Evolutionary conservation across 2,329 filamentous ascomycete species (phyloP), one percentile per base, ranked within the genome.

Genomic region (Calonectria montana): DNA sequence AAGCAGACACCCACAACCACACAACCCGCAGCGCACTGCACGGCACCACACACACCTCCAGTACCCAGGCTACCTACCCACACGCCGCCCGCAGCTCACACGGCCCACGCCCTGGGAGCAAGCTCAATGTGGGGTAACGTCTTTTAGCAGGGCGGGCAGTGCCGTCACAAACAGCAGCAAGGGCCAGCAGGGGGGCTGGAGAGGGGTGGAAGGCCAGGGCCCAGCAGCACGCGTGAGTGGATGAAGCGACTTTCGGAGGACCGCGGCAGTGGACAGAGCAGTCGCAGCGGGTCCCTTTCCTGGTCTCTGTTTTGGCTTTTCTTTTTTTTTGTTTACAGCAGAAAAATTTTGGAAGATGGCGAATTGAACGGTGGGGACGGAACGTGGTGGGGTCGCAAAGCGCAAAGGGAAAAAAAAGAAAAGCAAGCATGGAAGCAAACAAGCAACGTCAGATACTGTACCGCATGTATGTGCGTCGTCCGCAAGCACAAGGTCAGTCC

Each of bases 111-210:
- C 65, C 43, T 55, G 37, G 39, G 53, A 66, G 65, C 71, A 71
- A 78, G 77, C 77, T 78, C 72, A 72, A 74, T 78, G 77, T 78
- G 77, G 77, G 75, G 76, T 77, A 77, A 74, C 71, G 75, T 73
- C 69, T 71, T 78, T 73, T 79, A 78, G 77, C 71, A 76, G 71
- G 67, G 70, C 77, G 77, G 77, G 77, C 77, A 78, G 77, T 78
- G 77, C 77, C 77, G 77, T 78, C 75, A 78, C 77, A 77, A 70
- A 78, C 73, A 69, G 73, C 74, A 72, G 65, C 70, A 66, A 73
- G 69, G 75, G 75, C 77, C 67, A 73, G 75, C 69, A 73, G 70
- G 67, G 72, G 68, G 50, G 67, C 72, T 65, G 57, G 57, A 71
- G 65, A 70, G 78, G 73, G 70, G 70, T 50, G 64, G 41, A 47